Conservation (phyloP, 2,329 filamentous ascomycete genomes). For the Cladophialophora psammophila region DNA sequence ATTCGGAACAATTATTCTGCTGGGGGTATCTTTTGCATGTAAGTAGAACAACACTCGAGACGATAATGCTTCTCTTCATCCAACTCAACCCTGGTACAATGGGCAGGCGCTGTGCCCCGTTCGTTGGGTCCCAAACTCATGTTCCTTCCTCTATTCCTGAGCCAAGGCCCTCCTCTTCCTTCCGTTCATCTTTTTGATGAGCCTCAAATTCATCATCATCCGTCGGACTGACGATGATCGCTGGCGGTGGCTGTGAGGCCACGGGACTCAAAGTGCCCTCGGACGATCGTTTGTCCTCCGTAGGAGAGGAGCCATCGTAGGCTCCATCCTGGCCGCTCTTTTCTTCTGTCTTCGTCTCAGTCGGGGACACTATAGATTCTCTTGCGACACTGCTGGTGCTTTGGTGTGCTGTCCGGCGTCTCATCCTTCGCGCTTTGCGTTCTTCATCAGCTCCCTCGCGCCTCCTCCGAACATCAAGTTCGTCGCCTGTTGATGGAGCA, state of each 20-base stretch:
- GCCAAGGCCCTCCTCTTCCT: constrained; percentile 10
- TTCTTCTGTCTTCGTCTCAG: constrained; percentile 28
- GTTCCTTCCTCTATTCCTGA: constrained; percentile 5
- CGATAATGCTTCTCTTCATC: constrained; percentile 14
- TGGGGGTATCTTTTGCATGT: constrained; percentile 23
- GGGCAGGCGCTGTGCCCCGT: not conserved
- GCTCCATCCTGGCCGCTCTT: constrained; percentile 25
- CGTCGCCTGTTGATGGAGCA: constrained; percentile 53
- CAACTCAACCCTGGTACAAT: constrained; percentile 12
- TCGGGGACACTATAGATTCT: constrained; percentile 36
- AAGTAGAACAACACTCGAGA: constrained; percentile 17
- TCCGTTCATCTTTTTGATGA: not conserved
- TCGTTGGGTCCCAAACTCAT: not conserved
- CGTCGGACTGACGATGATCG: constrained; percentile 41
- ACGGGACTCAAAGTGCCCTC: constrained; percentile 33
- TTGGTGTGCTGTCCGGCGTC: constrained; percentile 66
- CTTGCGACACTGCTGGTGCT: constrained; percentile 43
- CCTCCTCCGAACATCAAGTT: constrained; percentile 65
- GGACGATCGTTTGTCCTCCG: constrained; percentile 32
- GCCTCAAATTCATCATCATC: constrained; percentile 13
- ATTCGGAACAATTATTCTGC: constrained; percentile 18
- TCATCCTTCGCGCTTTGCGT: constrained; percentile 69
- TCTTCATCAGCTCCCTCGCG: constrained; percentile 83
- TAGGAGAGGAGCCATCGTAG: constrained; percentile 22
- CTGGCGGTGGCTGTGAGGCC: constrained; percentile 33